A percentile compares a stretch with the other conserved stretches of the same genome.
These are phyloP conservation scores for Saccharum officinarum DNA, from an alignment of 176 grass and related monocot genomes.

Conservation along the genomic window DNA sequence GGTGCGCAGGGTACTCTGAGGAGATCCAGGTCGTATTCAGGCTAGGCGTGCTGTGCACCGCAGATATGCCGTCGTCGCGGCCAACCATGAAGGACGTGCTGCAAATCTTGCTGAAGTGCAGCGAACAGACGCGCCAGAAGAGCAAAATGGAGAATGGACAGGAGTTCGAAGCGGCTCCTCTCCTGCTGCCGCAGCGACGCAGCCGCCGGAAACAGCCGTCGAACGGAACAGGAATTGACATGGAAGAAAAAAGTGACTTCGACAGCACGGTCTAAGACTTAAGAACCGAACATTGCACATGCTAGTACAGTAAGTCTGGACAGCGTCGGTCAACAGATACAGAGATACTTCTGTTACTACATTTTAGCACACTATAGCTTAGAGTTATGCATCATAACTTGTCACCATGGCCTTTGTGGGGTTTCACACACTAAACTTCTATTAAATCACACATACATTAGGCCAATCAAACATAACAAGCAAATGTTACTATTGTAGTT, in stretches of 20 bases:
- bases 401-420: not conserved
- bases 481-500: not conserved
- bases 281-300: not conserved
- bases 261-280: conserved; percentile 51
- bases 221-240: conserved; percentile 2
- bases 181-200: conserved; percentile 39
- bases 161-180: conserved; percentile 48
- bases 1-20: conserved; percentile 30
- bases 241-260: conserved; percentile 16
- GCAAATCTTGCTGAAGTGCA: conserved; percentile 54
- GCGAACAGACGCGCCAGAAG: conserved; percentile 33
- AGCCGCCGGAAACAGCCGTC: conserved; percentile 33
- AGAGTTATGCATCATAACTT: not conserved
- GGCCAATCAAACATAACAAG: not conserved
- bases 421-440: not conserved
- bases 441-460: not conserved
- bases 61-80: conserved; percentile 43
- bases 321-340: not conserved
- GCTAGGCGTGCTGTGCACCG: conserved; percentile 65
- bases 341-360: not conserved
- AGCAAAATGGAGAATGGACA: conserved; percentile 1
- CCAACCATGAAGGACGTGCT: conserved; percentile 77
- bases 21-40: conserved; percentile 67
- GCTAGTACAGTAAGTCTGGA: not conserved
- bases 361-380: not conserved